Evolutionary conservation across 495 filamentous ascomycete genomes (phyloP), one percentile per base, ranked within the genome.

Genomic region (Delitschia confertaspora): DNA sequence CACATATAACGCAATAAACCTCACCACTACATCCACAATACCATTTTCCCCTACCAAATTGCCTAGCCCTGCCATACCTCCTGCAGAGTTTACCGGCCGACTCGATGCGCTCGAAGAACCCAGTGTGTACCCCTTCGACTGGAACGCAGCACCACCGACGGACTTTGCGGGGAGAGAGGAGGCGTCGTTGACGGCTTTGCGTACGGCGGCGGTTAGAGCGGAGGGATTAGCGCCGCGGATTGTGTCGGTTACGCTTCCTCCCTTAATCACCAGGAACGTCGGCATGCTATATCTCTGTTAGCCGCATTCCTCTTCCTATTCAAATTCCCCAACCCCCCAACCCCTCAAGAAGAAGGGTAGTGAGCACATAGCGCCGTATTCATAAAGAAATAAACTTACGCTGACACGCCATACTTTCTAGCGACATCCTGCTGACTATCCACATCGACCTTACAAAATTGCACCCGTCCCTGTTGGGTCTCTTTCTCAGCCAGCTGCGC

Each of bases 161-260:
- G 42, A 27, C n/a, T 39, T 33, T 4, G 34, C 47, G 16, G 52
- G 47, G 19, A 40, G 40, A 10, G 18, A 14, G 5, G 44, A 38
- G 30, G 53, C 34, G 24, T 57, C 53, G 13, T 26, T 29, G 18
- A 35, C 49, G 33, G 53, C 53, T 45, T 53, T 52, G 49, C 34
- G 39, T 14, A 57, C 53, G 38, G 53, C 53, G 31, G 49, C 44
- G 11, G 39, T 48, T 29, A 57, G 57, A 29, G 55, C 49, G 22
- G 57, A 46, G 33, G 57, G 54, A 38, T 60, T 53, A 18, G 57
- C 57, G 51, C 57, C 57, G n/a, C 51, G 54, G 47, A 60, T 58
- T 0, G 54, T 57, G 11, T 60, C 42, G 49, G 45, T 33, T 13
- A 58, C 55, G 16, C 33, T 29, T 42, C 26, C 26, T 32, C 40